A percentile compares a stretch with the other conserved stretches of the same genome.
These are phyloP conservation scores for Clitopilus passeckerianus DNA, from an alignment of 768 basidiomycete species.

Conservation along the genomic window DNA sequence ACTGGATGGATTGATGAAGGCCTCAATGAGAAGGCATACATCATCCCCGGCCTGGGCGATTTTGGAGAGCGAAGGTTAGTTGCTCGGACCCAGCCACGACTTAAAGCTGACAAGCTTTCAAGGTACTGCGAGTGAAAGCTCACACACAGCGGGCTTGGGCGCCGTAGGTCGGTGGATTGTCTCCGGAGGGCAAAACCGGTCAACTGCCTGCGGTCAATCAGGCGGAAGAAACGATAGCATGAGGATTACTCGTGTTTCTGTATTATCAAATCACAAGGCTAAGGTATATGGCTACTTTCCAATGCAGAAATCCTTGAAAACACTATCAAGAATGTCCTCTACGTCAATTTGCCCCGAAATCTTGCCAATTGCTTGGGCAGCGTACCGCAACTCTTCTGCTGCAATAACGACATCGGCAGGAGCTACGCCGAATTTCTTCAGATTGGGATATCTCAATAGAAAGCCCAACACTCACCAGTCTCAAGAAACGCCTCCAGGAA, in stretches of 20 bases:
- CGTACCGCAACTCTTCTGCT: conserved; percentile 87
- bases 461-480: conserved; percentile 9
- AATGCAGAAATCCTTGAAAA: conserved; percentile 88
- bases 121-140: neutral
- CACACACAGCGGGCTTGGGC: neutral
- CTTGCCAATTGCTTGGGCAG: conserved; percentile 75
- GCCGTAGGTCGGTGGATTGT: too few species aligned
- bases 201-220: too few species aligned
- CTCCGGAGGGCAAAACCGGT: too few species aligned
- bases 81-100: neutral
- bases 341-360: conserved; percentile 78
- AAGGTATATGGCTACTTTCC: conserved; percentile 44
- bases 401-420: conserved; percentile 72
- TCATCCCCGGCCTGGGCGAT: conserved; percentile 94
- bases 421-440: conserved; percentile 27
- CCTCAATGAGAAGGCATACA: conserved; percentile 86
- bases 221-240: too few species aligned
- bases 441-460: neutral
- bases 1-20: conserved; percentile 96
- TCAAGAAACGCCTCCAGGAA: conserved; percentile 62
- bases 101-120: neutral
- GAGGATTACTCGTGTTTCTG: too few species aligned
- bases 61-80: conserved; percentile 84
- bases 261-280: too few species aligned
- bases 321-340: conserved; percentile 78